Base-by-base conservation (phyloP, 129 eudicot genomes). In the Calendula officinalis region DNA sequence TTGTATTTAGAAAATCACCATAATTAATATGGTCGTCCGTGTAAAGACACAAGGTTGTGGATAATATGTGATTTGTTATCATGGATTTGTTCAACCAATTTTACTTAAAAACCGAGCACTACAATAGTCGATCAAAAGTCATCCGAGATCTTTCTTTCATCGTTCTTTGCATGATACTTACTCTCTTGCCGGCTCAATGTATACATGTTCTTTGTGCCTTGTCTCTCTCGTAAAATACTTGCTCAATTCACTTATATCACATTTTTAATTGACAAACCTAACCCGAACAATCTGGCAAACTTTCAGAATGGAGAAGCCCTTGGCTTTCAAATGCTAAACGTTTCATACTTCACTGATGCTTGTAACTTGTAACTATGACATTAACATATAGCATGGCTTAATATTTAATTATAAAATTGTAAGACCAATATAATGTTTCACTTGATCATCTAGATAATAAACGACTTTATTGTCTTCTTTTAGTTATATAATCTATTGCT, bases 171-270 rank as follows among this genome's bases (percentile, higher is more conserved):
- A 62, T 71, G 69, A 42, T 55, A n/a, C 34, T 27, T 7, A 60
- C 44, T 38, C 8, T 30, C 22, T 60, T 32, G 62, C 63, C 63
- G 48, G 62, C 16, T 3, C 2, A 5, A 10, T 50, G n/a, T 61
- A 62, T 10, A 51, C 70, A 52, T 52, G 64, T 51, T 71, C 49
- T 71, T 52, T 62, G 70, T 52, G 64, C 46, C 30, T 60, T 70
- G 45, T 62, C 30, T 34, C 69, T 62, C 34, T 7, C 72, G 30
- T 0, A 33, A 27, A 37, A 33, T 43, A 67, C 49, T 27, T 40
- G 43, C 17, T 11, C n/a, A 52, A 13, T 66, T 37, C 6, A 1
- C 3, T 42, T 41, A 12, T 7, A 36, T 44, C 39, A 42, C 7
- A 16, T 60, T 8, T 37, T 22, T 12, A 4, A 17, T 33, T 37